Conservation (phyloP, 108 stramenopile species). For the Skeletonema potamos region DNA sequence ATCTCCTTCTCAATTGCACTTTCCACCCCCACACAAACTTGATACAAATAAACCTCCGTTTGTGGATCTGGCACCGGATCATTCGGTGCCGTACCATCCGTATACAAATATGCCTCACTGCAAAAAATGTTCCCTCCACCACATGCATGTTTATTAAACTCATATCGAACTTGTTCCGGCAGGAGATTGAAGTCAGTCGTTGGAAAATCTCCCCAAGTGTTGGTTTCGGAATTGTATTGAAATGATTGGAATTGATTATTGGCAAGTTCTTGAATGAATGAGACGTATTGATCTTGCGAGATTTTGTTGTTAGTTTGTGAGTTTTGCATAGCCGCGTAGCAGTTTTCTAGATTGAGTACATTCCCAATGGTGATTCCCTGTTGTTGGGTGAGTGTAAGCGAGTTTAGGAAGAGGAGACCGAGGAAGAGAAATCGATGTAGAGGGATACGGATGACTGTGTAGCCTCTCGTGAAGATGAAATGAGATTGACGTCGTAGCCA, state of each 20-base stretch:
- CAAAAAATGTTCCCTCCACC: constrained; percentile 26
- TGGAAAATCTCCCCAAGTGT: constrained; percentile 9
- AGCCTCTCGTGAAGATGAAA: background rate
- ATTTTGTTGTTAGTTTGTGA: background rate
- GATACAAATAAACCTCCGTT: constrained; percentile 27
- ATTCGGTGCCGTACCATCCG: constrained; percentile 3
- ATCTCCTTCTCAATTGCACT: constrained; percentile 7
- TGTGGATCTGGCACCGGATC: constrained; percentile 12
- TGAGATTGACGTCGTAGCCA: too few relatives aligned
- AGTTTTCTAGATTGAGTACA: background rate
- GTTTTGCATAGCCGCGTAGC: background rate
- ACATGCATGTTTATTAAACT: constrained; percentile 29
- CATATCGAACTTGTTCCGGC: constrained; percentile 8
- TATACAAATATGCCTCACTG: constrained; percentile 15
- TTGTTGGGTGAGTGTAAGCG: background rate
- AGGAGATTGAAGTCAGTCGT: constrained; percentile 10
- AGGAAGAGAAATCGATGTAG: background rate
- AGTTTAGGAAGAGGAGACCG: background rate
- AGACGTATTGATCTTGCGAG: constrained; percentile 13
- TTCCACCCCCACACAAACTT: constrained; percentile 21
- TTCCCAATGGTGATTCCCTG: background rate
- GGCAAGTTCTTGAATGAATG: constrained; percentile 24
- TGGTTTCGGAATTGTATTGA: background rate
- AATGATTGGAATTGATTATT: constrained; percentile 17
- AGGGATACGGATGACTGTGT: too few relatives aligned